Evolutionary conservation across 768 basidiomycete species (phyloP), one percentile per base, ranked within the genome.

Genomic region (Hortiboletus campestris): DNA sequence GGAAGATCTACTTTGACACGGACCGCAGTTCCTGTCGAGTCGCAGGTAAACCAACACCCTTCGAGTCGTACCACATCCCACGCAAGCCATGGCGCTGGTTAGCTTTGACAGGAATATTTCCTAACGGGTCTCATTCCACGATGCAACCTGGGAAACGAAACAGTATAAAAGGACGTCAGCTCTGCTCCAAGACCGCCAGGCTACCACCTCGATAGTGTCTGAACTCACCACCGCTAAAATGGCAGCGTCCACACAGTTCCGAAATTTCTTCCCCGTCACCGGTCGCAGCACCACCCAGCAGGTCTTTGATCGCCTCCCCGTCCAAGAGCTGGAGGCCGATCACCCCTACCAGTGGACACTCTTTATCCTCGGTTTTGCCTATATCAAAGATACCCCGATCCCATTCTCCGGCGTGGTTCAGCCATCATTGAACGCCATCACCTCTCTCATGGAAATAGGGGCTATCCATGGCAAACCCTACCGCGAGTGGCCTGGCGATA

Each of bases 311-410:
- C 67, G 68, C 51, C 46, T 70, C 32, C 55, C 62, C 11, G 50
- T 70, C 47, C 46, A 70, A 43, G 58, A 63, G 28, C 45, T 70
- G 47, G 16, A 49, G 42, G 48, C 19, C 4, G 45, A 58, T 6
- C 58, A 63, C n/a, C 63, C 66, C 4, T 53, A 64, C 51, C 67
- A 68, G 29, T 68, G 70, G 52, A 44, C 69, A 6, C 64, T 68
- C 31, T 68, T 68, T 22, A 25, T 68, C 52, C 58, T 68, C 17
- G 56, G 65, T 32, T 70, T 53, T 49, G 56, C 50, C 16, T 51
- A 47, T 40, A 51, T 62, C 35, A 63, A 58, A 44, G 34, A 41
- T 8, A 39, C 49, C 6, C 61, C 60, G 12, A 58, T 60, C 34
- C 49, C 46, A 8, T 56, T 63, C 13, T 46, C 57, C 19, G 46